These are phyloP conservation scores for Tilletia horrida DNA, from an alignment of 1,284 basidiomycete genomes.

Conservation along the genomic window DNA sequence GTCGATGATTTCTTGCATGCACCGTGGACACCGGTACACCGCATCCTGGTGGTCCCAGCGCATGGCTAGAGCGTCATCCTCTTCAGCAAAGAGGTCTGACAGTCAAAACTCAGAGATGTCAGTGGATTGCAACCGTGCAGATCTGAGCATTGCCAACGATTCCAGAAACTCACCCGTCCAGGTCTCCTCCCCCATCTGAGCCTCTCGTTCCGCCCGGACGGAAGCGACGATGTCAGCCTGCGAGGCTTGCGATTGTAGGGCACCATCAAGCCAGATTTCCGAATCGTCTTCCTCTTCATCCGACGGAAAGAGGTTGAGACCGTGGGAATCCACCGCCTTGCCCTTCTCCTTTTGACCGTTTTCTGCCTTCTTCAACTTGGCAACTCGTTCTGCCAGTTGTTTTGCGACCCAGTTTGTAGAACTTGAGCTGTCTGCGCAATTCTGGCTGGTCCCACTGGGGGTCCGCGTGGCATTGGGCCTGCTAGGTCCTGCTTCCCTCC, in stretches of 20 bases:
- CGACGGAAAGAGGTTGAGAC: background rate
- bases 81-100: background rate
- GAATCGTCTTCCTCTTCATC: background rate
- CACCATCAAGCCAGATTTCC: background rate
- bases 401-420: background rate
- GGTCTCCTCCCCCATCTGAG: background rate
- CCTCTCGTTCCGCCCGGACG: background rate
- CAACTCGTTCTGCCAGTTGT: background rate
- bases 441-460: background rate
- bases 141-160: background rate
- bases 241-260: background rate
- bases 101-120: background rate
- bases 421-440: background rate
- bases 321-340: background rate
- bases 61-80: slow-evolving; percentile 6
- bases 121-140: too few species aligned
- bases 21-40: background rate
- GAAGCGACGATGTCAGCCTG: background rate
- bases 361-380: background rate
- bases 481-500: slow-evolving; percentile 4
- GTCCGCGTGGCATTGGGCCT: background rate
- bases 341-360: background rate
- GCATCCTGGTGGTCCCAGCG: background rate
- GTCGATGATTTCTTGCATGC: slow-evolving; percentile 5
- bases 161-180: background rate